Evolutionary conservation across 2,329 filamentous ascomycete species (phyloP), one percentile per base, ranked within the genome.

Genomic region (Microsporum ferrugineum): DNA sequence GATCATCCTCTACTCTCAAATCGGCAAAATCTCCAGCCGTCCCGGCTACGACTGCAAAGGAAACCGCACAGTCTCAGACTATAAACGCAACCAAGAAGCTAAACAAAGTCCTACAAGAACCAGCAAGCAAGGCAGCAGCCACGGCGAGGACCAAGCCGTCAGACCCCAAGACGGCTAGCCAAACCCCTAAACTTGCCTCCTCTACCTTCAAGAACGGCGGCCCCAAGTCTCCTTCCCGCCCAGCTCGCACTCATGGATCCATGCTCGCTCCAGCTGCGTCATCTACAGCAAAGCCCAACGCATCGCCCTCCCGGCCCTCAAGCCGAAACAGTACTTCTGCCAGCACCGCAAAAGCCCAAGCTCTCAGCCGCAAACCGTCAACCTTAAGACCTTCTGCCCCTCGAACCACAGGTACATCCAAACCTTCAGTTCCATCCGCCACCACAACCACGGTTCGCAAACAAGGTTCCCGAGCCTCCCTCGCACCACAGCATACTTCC

Each of bases 241-340:
- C 76, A 41, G 68, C 69, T 58, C 77, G 75, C 55, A 69, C 76
- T 57, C 72, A 76, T 34, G 66, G 70, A 51, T 75, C 76, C 23
- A 69, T 71, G 57, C 74, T 73, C 6, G 71, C 77, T 3, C 69
- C 75, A 27, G 77, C 75, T 14, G 70, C 73, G 33, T 66, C 77
- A 29, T 74, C 76, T 38, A 67, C 72, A 4, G 71, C 73, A 7
- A 77, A 72, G 27, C 62, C 45, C 17, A 61, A 58, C 51, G 63
- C 63, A 12, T 68, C 66, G 27, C 64, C 60, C 1, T 63, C 70
- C 36, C 66, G 65, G 7, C 65, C 71, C 2, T 62, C 68, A 10
- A 69, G 68, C 58, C 70, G 70, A 56, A 66, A 68, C 6, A 68
- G 63, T 57, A 67, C 64, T 60, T 64, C 65, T 49, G 58, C 57